Evolutionary conservation across 2,329 filamentous ascomycete genomes (phyloP).

Genomic region (Sclerotinia nivalis): DNA sequence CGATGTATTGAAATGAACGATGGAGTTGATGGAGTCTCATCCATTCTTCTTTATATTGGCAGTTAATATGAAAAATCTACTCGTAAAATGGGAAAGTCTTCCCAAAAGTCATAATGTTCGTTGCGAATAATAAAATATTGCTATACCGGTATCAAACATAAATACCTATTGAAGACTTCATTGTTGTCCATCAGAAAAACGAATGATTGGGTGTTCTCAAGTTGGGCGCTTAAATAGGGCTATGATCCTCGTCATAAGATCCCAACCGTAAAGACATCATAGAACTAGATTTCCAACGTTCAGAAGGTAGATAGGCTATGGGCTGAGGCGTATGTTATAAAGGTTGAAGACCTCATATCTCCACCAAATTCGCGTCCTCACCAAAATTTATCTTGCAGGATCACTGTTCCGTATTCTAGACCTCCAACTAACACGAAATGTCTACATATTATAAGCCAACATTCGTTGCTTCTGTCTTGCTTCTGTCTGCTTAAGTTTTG

Average conservation of each 20-base stretch:
- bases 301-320: background rate
- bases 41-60: background rate
- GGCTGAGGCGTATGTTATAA: slow-evolving; percentile 2
- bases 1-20: background rate
- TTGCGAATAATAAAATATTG: background rate
- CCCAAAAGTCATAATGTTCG: background rate
- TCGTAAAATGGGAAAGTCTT: background rate
- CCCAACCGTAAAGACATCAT: background rate
- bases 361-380: slow-evolving; percentile 12
- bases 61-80: background rate
- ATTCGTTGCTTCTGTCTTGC: slow-evolving; percentile 6
- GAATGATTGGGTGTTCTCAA: slow-evolving; percentile 11
- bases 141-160: background rate
- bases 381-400: background rate
- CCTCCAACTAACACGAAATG: slow-evolving; percentile 6
- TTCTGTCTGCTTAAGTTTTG: slow-evolving; percentile 11
- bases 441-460: slow-evolving; percentile 15
- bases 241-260: background rate
- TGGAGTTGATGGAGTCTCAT: background rate
- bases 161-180: background rate
- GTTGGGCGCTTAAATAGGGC: slow-evolving; percentile 9
- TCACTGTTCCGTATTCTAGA: slow-evolving; percentile 8
- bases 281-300: background rate
- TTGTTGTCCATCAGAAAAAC: background rate
- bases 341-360: slow-evolving; percentile 6